Conservation (phyloP, 179 eudicot species). For the Nepenthes alata region DNA sequence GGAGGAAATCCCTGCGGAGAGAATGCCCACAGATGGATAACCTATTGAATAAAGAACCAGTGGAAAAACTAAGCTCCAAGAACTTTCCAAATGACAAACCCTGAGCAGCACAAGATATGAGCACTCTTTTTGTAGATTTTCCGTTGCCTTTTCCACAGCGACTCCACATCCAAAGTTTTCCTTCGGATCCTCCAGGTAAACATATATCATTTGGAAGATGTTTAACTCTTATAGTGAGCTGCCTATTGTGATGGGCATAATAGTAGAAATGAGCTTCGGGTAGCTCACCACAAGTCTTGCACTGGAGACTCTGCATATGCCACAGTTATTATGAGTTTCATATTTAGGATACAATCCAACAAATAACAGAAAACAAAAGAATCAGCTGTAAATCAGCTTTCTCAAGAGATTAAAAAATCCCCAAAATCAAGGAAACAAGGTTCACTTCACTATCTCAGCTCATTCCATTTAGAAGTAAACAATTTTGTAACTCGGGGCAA, state of each 20-base stretch:
- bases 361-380: not conserved
- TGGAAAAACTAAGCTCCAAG: slow-evolving; percentile 86
- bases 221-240: slow-evolving; percentile 70
- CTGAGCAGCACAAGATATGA: slow-evolving; percentile 68
- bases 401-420: not conserved
- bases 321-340: slow-evolving; percentile 5
- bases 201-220: slow-evolving; percentile 23
- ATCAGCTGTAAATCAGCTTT: not conserved
- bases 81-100: slow-evolving; percentile 89
- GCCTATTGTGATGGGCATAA: slow-evolving; percentile 80
- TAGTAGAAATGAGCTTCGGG: slow-evolving; percentile 69
- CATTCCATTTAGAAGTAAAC: too few species aligned
- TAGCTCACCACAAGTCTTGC: slow-evolving; percentile 50
- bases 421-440: not conserved
- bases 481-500: too few species aligned
- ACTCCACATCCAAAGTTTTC: slow-evolving; percentile 99
- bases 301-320: slow-evolving; percentile 36
- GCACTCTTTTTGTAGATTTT: slow-evolving; percentile 60
- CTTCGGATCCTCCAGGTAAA: slow-evolving; percentile 62
- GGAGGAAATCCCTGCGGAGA: slow-evolving; percentile 72
- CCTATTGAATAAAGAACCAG: slow-evolving; percentile 45
- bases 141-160: slow-evolving; percentile 60
- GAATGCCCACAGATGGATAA: slow-evolving; percentile 80
- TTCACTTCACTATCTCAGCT: too few species aligned
- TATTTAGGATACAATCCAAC: not conserved